Evolutionary conservation across 176 grass and related monocot species (phyloP), one percentile per base, ranked within the genome.

Genomic region (Musa itinerans): DNA sequence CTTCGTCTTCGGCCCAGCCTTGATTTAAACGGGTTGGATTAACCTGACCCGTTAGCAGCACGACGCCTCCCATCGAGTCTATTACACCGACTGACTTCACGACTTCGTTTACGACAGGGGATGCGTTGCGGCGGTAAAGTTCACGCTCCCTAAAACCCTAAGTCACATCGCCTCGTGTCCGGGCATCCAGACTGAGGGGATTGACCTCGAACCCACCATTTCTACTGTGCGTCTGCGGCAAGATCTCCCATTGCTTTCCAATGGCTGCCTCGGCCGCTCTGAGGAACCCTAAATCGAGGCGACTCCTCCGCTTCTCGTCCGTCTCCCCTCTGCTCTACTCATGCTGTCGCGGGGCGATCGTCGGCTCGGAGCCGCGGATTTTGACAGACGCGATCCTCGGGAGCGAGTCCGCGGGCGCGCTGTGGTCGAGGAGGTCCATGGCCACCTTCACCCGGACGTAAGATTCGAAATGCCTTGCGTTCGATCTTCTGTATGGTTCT

Each of bases 371-470:
- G 66, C 71, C 77, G 10, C 3, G 15, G 7, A 15, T 11, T 48
- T 52, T 61, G 0, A 9, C 75, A 51, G 64, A 54, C 61, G n/a
- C 11, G 17, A 67, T 54, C 50, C 23, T 1, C 24, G 65, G 1
- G 24, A 62, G 55, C 55, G 20, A 69, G 0, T 64, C 70, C 16
- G 34, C 70, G 23, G 68, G 20, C 50, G 81, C 78, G 0, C 71
- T 62, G 54, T 82, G 83, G 25, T 89, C 78, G 81, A 83, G 82
- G 55, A 84, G 92, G 85, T 89, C 90, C 64, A 93, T 98, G 94
- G 94, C 88, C 9, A 98, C 94, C 75, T 98, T 98, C 84, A 93
- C 75, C 62, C 88, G 94, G 78, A 98, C 90, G 94, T 98, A 80
- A 89, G 88, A 68, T 68, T 68, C 14, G 27, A 11, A 20, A 2